Conservation (phyloP, 2,329 filamentous ascomycete species). For the Cladosporium velox region DNA sequence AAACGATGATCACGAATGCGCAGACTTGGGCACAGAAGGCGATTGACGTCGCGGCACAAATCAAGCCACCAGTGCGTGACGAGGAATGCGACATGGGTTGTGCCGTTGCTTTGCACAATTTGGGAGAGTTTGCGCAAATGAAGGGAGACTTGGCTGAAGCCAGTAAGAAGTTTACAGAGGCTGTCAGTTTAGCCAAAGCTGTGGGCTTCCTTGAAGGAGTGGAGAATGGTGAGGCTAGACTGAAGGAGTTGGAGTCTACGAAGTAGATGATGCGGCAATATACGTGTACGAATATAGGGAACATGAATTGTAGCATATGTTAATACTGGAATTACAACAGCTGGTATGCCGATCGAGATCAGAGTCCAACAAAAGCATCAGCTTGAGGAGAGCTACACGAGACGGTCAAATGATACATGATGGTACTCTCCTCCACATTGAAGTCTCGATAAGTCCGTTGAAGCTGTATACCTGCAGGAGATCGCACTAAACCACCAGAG, state of each 20-base stretch:
- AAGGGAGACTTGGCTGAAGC: constrained; percentile 67
- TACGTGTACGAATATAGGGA: neutral
- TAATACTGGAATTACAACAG: neutral
- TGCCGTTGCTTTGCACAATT: constrained; percentile 79
- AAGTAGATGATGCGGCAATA: neutral
- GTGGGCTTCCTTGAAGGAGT: constrained; percentile 51
- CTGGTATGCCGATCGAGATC: neutral
- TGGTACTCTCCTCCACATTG: neutral
- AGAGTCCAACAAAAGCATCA: neutral
- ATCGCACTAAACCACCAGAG: neutral
- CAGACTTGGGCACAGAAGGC: constrained; percentile 79
- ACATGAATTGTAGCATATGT: neutral
- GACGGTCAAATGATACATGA: neutral
- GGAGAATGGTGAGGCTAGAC: constrained; percentile 43
- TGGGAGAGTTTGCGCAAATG: constrained; percentile 81
- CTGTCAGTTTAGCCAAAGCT: constrained; percentile 58
- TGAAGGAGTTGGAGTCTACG: constrained; percentile 38
- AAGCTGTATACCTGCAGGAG: neutral
- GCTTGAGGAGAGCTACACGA: neutral
- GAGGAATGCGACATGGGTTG: constrained; percentile 84
- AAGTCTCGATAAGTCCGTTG: neutral
- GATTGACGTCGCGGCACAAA: constrained; percentile 64
- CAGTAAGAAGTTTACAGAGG: constrained; percentile 67
- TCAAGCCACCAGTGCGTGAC: constrained; percentile 66
- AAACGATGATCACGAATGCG: constrained; percentile 68